Evolutionary conservation across 495 filamentous ascomycete species (phyloP).

Genomic region (Daldinia loculata): DNA sequence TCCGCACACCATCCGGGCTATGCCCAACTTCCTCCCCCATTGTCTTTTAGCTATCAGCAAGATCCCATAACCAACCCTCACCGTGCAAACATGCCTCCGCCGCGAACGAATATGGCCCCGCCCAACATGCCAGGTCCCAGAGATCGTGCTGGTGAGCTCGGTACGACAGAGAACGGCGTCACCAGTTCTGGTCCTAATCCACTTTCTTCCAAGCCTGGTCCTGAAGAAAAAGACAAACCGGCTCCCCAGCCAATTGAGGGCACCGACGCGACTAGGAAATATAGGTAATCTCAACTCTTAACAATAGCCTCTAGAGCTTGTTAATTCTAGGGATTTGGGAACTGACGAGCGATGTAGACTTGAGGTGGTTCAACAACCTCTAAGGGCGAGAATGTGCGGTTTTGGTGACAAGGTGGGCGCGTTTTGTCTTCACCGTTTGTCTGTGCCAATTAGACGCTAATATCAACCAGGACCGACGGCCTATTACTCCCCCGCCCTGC

Average conservation of each 20-base stretch:
- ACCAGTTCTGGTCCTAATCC: slow-evolving; percentile 29
- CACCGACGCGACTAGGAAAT: slow-evolving; percentile 44
- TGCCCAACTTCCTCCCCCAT: slow-evolving; percentile 45
- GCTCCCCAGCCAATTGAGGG: slow-evolving; percentile 46
- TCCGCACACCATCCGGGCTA: slow-evolving; percentile 46
- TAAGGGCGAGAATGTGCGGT: slow-evolving; percentile 96
- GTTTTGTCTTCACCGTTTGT: slow-evolving; percentile 24
- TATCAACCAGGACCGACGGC: slow-evolving; percentile 78
- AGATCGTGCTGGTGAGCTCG: slow-evolving; percentile 34
- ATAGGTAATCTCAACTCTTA: slow-evolving; percentile 35
- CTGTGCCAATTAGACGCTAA: slow-evolving; percentile 20
- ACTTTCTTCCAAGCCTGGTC: slow-evolving; percentile 38
- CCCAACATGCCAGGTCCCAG: slow-evolving; percentile 45
- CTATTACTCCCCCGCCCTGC: slow-evolving; percentile 95
- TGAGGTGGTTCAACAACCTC: slow-evolving; percentile 88
- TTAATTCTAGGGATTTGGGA: neutral
- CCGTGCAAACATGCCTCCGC: slow-evolving; percentile 47
- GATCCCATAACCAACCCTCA: slow-evolving; percentile 47
- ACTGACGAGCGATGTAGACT: slow-evolving; percentile 61
- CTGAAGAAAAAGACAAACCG: slow-evolving; percentile 42
- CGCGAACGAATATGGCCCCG: slow-evolving; percentile 46
- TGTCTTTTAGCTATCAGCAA: slow-evolving; percentile 45
- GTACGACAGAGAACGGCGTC: slow-evolving; percentile 35
- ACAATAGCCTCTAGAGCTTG: neutral
- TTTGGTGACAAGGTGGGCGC: slow-evolving; percentile 92